Conservation (phyloP, 345 rosid genomes). For the Ceriops zippeliana region DNA sequence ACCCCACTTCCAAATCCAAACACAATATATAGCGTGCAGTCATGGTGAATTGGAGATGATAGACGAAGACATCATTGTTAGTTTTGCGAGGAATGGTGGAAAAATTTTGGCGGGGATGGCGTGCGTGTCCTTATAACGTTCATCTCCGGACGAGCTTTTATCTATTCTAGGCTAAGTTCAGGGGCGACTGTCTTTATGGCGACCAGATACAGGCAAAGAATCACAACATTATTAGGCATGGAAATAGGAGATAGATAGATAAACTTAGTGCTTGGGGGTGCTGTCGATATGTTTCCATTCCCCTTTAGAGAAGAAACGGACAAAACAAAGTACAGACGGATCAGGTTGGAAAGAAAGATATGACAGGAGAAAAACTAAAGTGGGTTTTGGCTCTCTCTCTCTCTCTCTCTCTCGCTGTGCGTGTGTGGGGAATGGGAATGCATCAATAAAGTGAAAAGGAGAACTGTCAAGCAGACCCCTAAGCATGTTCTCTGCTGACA, state of each 20-base stretch:
- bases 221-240: neutral
- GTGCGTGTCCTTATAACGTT: neutral
- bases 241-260: neutral
- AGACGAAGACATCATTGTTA: too few species aligned
- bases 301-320: conserved; percentile 1
- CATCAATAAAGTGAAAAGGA: conserved; percentile 12
- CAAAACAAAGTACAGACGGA: conserved; percentile 31
- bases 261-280: too few species aligned
- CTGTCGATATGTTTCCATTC: too few species aligned
- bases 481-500: too few species aligned
- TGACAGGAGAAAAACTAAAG: neutral
- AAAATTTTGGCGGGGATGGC: too few species aligned
- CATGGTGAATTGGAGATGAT: too few species aligned
- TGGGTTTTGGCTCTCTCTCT: neutral
- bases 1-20: too few species aligned
- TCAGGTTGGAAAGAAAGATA: neutral
- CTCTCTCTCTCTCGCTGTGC: conserved; percentile 3
- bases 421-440: neutral
- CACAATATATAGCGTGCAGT: too few species aligned
- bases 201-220: neutral
- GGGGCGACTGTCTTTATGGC: neutral
- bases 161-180: neutral
- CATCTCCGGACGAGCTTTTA: too few species aligned
- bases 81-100: too few species aligned
- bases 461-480: conserved; percentile 16